Evolutionary conservation across 208 protist species (phyloP), one percentile per base, ranked within the genome.

Genomic region (Trichomonas tenax): DNA sequence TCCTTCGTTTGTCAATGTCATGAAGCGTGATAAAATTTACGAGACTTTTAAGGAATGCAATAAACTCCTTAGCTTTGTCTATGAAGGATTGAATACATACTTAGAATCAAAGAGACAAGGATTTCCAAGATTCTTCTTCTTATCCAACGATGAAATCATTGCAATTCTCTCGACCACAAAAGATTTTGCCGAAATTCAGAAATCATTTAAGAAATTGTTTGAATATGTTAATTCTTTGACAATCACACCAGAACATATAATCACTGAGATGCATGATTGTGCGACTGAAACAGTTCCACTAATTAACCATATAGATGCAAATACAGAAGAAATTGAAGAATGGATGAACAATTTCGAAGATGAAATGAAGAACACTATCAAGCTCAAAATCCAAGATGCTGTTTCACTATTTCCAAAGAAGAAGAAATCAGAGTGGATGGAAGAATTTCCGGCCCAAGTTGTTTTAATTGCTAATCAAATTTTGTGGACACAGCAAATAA

Each of bases 101-200:
- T 96, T 99, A 82, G 98, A 99, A 96, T 97, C 97, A 44, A 99
- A 98, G 96, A 97, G 98, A 41, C 96, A 97, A 38, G 82, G 96
- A 41, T 97, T 97, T 41, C 38, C 96, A 97, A 97, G 98, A 72
- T 99, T 99, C 96, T 98, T 98, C 97, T 99, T 99, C 96, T 97
- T 99, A 23, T 99, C 98, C 4, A 99, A 99, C 96, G 98, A 99
- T 97, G 99, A 99, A 97, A 96, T 99, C 88, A 98, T 99, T n/a
- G 98, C 99, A 97, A 99, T 99, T 90, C 97, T 99, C 9, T 98
- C 98, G 4, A 98, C 99, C 97, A 98, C 96, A 8, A 99, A 99
- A 96, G 98, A 99, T 95, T 98, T 98, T 0, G 96, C 97, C 84
- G 98, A 98, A 97, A 98, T 99, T 63, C 98, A 99, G 98, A 98